Evolutionary conservation across 2,329 filamentous ascomycete species (phyloP).

Genomic region (Fusarium nanum): DNA sequence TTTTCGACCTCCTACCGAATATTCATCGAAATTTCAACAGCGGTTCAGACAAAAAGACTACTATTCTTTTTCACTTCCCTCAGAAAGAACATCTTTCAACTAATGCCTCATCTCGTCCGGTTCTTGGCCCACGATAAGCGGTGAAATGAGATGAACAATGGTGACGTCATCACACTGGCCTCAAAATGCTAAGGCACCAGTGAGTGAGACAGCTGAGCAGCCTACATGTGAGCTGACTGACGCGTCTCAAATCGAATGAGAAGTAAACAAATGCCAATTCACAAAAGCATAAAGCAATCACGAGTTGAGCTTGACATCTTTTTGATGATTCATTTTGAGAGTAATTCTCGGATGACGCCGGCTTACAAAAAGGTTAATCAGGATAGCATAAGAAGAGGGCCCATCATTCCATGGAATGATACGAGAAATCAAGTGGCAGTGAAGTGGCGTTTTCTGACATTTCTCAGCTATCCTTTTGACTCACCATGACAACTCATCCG

Average conservation of each 20-base stretch:
- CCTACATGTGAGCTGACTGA: background rate
- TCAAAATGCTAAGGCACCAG: background rate
- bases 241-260: background rate
- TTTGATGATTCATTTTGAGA: background rate
- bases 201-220: background rate
- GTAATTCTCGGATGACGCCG: background rate
- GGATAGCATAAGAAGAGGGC: background rate
- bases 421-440: background rate
- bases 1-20: too few species aligned
- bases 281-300: background rate
- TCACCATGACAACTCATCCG: background rate
- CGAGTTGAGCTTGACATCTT: rapidly evolving
- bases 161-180: background rate
- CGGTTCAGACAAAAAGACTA: too few species aligned
- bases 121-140: background rate
- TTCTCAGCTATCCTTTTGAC: background rate
- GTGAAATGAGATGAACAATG: background rate
- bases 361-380: background rate
- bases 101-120: rapidly evolving
- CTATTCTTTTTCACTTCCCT: too few species aligned
- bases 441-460: background rate
- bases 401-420: background rate
- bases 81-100: too few species aligned
- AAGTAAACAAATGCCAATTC: background rate
- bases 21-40: too few species aligned